Base-by-base conservation (phyloP, 805 yeast species). In the Candida taoyuanica region DNA sequence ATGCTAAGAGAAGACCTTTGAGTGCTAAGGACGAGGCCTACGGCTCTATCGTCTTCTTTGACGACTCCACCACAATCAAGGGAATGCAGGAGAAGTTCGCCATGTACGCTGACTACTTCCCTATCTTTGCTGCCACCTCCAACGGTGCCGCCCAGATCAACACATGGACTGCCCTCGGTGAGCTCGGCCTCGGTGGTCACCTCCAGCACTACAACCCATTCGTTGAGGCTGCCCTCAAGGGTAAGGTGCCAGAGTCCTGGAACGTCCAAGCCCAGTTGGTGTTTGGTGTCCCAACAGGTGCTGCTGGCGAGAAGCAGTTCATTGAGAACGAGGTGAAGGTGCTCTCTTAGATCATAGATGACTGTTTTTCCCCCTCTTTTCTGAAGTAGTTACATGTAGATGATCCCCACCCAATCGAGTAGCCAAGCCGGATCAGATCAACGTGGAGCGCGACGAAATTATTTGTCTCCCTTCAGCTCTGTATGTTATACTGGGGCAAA, bases 161-260 rank as follows among this genome's bases (percentile, higher is more conserved):
- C 46, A 53, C 70, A 15, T 73, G 79, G 79, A 58, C 73, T 29
- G 71, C 71, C 19, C 57, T 73, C 19, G 60, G 64, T 35, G 62
- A 60, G 23, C 53, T 67, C 40, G 72, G 71, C 34, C 53, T 72
- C 31, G 78, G 77, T 46, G 74, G 65, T 44, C 72, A 70, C 48
- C 61, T 73, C 47, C 79, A 73, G 58, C 78, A 73, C 57, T 74
- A 67, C 65, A 70, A 68, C 55, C 70, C 65, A 33, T 58, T 60
- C 33, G 67, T 73, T 35, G 60, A 62, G 47, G 64, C 53, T 28
- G 67, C 66, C 34, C 46, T 66, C 46, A 60, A 64, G 44, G 70
- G 63, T 48, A 56, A 61, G 33, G 59, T 68, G 20, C 75, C 75
- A 40, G 55, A 50, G 33, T 50, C 57, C 34, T 71, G 75, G 74